Percentiles rank a stretch among this genome's conserved stretches.
These are phyloP conservation scores for Solidago caesia DNA, from an alignment of 129 eudicot genomes.

Conservation along the genomic window DNA sequence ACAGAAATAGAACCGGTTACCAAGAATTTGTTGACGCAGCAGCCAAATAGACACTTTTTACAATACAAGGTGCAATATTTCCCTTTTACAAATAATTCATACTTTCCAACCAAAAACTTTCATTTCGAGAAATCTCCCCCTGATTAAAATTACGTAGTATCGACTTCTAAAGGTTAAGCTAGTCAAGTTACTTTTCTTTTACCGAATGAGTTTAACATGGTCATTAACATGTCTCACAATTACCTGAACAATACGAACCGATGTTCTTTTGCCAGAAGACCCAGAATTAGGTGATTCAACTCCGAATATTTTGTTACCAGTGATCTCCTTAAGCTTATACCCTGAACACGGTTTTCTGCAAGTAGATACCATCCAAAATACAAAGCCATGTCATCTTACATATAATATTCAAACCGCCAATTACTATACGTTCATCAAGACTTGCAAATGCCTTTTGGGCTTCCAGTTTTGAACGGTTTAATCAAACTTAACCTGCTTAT, in stretches of 20 bases:
- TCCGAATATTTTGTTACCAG: conserved; percentile 63
- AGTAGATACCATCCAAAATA: not conserved
- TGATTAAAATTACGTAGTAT: not conserved
- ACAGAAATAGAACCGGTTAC: not conserved
- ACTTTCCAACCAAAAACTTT: not conserved
- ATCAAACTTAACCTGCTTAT: too few relatives aligned
- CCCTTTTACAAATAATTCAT: not conserved
- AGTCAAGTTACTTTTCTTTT: not conserved
- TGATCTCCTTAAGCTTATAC: conserved; percentile 64
- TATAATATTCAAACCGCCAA: not conserved
- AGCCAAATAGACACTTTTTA: not conserved
- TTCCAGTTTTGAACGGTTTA: too few relatives aligned
- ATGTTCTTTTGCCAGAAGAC: conserved; percentile 40
- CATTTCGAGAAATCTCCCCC: not conserved
- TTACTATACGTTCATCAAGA: not conserved
- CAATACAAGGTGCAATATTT: not conserved
- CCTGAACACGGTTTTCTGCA: conserved; percentile 71
- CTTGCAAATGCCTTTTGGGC: too few relatives aligned
- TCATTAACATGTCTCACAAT: not conserved
- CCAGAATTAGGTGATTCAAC: conserved; percentile 47
- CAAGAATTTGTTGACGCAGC: not conserved
- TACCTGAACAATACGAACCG: conserved; percentile 71
- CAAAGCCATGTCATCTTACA: not conserved
- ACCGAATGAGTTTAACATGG: not conserved
- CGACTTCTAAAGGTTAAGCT: not conserved